Evolutionary conservation across 495 filamentous ascomycete species (phyloP), one percentile per base, ranked within the genome.

Genomic region (Cetradonia linearis): DNA sequence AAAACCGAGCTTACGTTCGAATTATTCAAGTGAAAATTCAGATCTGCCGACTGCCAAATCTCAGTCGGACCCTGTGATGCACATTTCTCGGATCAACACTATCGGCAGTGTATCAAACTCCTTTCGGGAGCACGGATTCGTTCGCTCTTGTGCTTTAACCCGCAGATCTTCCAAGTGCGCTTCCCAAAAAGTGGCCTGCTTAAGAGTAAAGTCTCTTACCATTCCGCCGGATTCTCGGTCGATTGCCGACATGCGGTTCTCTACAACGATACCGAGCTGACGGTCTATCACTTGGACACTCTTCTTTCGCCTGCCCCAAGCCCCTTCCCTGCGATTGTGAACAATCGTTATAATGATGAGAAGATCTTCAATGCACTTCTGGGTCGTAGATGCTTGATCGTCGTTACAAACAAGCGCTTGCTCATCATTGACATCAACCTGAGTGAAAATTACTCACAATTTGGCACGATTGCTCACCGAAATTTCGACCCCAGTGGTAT

Each of bases 401-500:
- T 61, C 1, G 30, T 48, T 6, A 61, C 59, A 5, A 31, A 55
- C 10, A 55, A 8, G 36, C 20, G 40, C 50, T 8, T 55, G 18
- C 6, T 48, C 0, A 30, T 33, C 11, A 18, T 48, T 3, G 53
- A 55, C 5, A 38, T 61, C 23, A 44, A 8, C 14, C 34, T 8
- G 34, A 13, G 8, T 27, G 20, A 37, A 0, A 16, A 52, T 10
- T 7, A 20, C 13, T 38, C 34, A 14, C 37, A 20, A n/a, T 0
- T 42, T n/a, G 58, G 40, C 28, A 11, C 31, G 0, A 23, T 31
- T n/a, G 3, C 28, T 20, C 46, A 61, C 13, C 36, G 44, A 1
- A 20, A 44, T 30, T 64, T 58, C 53, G 62, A 64, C 23, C 36
- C 46, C 8, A 47, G 31, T 27, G 62, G 62, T 11, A 40, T 64